Evolutionary conservation across 305 asterid genomes (phyloP).

Genomic region (Rubia tinctorum): DNA sequence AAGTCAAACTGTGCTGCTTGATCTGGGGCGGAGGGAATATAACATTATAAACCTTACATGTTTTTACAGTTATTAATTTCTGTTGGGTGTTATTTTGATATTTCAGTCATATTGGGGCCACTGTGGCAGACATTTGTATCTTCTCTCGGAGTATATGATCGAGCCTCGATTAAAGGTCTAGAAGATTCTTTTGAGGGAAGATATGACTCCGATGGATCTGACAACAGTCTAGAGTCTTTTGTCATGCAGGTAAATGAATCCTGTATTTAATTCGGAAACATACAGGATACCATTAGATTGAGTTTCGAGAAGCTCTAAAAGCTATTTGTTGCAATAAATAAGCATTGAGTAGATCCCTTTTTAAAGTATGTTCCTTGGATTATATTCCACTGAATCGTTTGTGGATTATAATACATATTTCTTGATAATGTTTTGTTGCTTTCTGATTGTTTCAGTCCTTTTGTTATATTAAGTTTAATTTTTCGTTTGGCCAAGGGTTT

Average conservation of each 20-base stretch:
- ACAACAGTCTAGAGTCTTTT: slow-evolving; percentile 85
- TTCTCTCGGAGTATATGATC: slow-evolving; percentile 72
- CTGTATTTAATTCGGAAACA: not conserved
- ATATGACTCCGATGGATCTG: slow-evolving; percentile 96
- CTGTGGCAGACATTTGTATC: slow-evolving; percentile 89
- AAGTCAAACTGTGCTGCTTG: too few species aligned
- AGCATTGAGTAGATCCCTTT: not conserved
- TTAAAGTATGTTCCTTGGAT: not conserved
- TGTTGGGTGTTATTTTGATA: slow-evolving; percentile 20
- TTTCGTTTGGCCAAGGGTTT: not conserved
- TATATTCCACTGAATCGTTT: not conserved
- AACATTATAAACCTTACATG: not conserved
- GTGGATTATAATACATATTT: not conserved
- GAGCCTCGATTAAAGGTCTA: slow-evolving; percentile 70
- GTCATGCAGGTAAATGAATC: slow-evolving; percentile 70
- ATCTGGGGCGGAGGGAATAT: too few species aligned
- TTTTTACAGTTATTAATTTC: not conserved
- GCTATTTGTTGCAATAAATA: not conserved
- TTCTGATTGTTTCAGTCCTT: not conserved
- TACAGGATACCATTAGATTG: slow-evolving; percentile 5
- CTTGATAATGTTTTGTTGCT: not conserved
- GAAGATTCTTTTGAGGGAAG: slow-evolving; percentile 92
- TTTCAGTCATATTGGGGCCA: slow-evolving; percentile 80
- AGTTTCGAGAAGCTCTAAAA: not conserved
- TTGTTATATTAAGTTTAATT: not conserved